A percentile compares a stretch with the other conserved stretches of the same genome.
Evolutionary conservation across 441 rosid genomes (phyloP).

Genomic region (Populus hybrid): DNA sequence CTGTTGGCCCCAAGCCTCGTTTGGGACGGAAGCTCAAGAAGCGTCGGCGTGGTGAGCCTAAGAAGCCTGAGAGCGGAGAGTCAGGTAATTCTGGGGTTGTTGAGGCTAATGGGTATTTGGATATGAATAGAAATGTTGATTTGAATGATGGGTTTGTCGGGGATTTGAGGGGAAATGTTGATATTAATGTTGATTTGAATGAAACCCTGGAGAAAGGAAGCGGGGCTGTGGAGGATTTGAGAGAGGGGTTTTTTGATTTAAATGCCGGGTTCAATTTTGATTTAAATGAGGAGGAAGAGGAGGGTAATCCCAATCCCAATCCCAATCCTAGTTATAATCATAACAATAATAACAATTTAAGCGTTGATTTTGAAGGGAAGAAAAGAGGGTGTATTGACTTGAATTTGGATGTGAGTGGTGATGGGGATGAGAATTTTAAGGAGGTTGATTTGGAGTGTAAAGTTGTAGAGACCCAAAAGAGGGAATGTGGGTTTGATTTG

Average conservation of each 20-base stretch:
- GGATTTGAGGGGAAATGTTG: conserved; percentile 28
- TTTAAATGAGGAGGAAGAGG: conserved; percentile 30
- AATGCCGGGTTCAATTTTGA: conserved; percentile 63
- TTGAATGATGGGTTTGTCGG: conserved; percentile 35
- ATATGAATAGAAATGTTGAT: conserved; percentile 34
- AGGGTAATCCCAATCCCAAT: neutral
- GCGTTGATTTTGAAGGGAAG: conserved; percentile 17
- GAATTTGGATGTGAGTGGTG: conserved; percentile 67
- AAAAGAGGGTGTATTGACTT: conserved; percentile 63
- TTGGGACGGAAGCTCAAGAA: conserved; percentile 55
- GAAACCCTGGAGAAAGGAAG: conserved; percentile 36
- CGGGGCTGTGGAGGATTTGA: conserved; percentile 8
- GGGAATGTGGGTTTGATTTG: conserved; percentile 66
- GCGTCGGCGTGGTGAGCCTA: conserved; percentile 48
- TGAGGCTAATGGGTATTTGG: conserved; percentile 23
- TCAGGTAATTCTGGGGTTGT: conserved; percentile 3
- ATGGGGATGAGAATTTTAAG: conserved; percentile 44
- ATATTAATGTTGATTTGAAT: conserved; percentile 42
- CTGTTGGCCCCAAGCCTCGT: conserved; percentile 32
- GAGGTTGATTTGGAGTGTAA: conserved; percentile 10
- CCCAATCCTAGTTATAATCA: neutral
- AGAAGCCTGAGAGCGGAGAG: conserved; percentile 17
- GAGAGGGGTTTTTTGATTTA: conserved; percentile 49
- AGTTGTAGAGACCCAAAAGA: conserved; percentile 31
- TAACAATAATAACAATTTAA: neutral